phyloP scores from a whole-genome alignment of 2,329 filamentous ascomycete species.

The Penicillium concentricum region DNA sequence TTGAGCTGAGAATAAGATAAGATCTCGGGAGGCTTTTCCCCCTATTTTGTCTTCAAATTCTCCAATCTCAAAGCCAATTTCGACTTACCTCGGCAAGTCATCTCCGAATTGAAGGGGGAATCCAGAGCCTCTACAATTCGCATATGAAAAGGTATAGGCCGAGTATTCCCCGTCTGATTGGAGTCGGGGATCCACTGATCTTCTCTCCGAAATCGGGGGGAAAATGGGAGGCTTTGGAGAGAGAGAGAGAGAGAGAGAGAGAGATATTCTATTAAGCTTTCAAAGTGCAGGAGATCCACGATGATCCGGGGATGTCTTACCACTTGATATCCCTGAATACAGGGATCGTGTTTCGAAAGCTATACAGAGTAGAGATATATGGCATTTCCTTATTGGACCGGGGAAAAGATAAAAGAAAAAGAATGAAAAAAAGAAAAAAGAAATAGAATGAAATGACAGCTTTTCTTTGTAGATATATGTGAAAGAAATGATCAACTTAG shows the following conservation, averaged over 20 bases:
- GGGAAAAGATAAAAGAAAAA: neutral
- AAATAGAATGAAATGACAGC: neutral
- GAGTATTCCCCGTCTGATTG: neutral
- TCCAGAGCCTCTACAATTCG: neutral
- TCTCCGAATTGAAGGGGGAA: neutral
- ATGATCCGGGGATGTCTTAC: conserved; percentile 18
- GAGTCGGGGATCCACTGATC: neutral
- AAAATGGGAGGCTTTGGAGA: neutral
- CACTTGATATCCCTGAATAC: neutral
- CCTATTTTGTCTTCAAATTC: neutral
- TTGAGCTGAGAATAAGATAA: neutral
- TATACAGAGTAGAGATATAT: too few relatives aligned
- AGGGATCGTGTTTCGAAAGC: too few relatives aligned
- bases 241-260: neutral
- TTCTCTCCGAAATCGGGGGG: neutral
- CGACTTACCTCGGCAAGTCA: neutral
- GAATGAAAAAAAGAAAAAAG: neutral
- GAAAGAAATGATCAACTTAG: neutral
- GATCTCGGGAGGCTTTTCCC: neutral
- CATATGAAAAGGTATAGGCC: neutral
- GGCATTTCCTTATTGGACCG: neutral
- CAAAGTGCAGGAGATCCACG: conserved; percentile 12
- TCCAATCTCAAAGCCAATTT: conserved; percentile 1
- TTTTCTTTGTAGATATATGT: neutral
- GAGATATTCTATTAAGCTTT: conserved; percentile 10